phyloP scores from a whole-genome alignment of 2,329 filamentous ascomycete species.

The Trichoderma cornu-damae region DNA sequence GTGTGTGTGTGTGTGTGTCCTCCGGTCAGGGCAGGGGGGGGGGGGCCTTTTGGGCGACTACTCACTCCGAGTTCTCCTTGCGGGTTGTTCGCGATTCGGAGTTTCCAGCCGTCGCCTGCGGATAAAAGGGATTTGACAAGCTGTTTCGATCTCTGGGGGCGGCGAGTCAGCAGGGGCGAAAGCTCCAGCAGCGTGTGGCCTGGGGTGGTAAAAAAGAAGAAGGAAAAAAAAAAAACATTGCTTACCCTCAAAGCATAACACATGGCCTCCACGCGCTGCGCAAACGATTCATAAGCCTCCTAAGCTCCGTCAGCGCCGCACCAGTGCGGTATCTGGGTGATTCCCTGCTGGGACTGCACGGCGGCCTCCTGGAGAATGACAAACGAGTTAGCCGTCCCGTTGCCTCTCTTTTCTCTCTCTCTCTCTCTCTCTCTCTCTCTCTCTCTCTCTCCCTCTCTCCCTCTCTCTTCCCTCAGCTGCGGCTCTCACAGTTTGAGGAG shows the following conservation, averaged over 20 bases:
- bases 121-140: conserved; percentile 28
- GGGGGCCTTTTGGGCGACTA: background rate
- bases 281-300: conserved; percentile 28
- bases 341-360: conserved; percentile 27
- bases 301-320: conserved; percentile 28
- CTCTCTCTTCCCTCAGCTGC: too few species aligned
- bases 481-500: too few species aligned
- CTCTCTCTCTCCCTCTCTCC: too few species aligned
- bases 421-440: too few species aligned
- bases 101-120: conserved; percentile 25
- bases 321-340: conserved; percentile 25
- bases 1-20: too few species aligned
- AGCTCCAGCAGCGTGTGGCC: too few species aligned
- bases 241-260: conserved; percentile 24
- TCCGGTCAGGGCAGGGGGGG: background rate
- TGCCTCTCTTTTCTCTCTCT: too few species aligned
- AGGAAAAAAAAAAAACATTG: background rate
- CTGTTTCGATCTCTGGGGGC: conserved; percentile 25
- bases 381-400: background rate
- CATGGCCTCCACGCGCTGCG: conserved; percentile 26
- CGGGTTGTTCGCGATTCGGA: conserved; percentile 28
- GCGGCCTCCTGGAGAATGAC: conserved; percentile 20
- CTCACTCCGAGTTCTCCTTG: conserved; percentile 24
- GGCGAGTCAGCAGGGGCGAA: background rate
- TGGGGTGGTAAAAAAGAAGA: background rate